Base-by-base conservation (phyloP, 2,329 filamentous ascomycete species). In the Pseudovirgaria hyperparasitica region DNA sequence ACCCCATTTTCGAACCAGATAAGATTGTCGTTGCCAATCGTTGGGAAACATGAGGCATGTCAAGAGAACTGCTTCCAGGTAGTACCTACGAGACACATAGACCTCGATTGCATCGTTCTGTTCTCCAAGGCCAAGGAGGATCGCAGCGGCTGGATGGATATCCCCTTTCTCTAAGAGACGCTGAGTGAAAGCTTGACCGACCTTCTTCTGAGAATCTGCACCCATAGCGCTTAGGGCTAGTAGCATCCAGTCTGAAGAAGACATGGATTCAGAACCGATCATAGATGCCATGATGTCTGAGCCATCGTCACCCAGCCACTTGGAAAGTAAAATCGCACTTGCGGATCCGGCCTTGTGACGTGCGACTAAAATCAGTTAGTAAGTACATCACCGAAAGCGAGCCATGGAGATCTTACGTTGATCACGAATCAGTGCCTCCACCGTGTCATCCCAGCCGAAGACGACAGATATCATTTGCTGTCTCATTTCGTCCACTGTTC, bases 191-290 rank as follows among this genome's bases (percentile, higher is more conserved):
- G 84, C 77, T 31, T 87, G 79, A 2, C 82, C 85, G 10, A 96
- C 72, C 50, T 92, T 92, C 49, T 92, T 86, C 43, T 92, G 82
- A 2, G 84, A 84, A 19, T 60, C 58, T 20, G 55, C 48, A 0
- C 81, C 84, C 55, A 96, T 92, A 21, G 82, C 81, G 46, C 82
- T 92, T 27, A 98, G 58, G 8, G 90, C 87, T 19, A 98, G 62
- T 32, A 96, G 60, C 84, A 98, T 94, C 90, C 90, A 98, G 54
- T 96, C 90, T 0, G 82, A 82, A 3, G 81, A 84, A 7, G 84
- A 87, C 69, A 90, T 86, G n/a, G 82, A 78, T 39, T 87, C 75
- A 0, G 84, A 79, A 22, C 73, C 61, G 19, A 75, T 58, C 60
- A 77, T 81, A 3, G 81, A 73, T 8, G 75, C 69, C 70, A 93